Conservation (phyloP, 2,329 filamentous ascomycete genomes). For the Apiospora aurea region DNA sequence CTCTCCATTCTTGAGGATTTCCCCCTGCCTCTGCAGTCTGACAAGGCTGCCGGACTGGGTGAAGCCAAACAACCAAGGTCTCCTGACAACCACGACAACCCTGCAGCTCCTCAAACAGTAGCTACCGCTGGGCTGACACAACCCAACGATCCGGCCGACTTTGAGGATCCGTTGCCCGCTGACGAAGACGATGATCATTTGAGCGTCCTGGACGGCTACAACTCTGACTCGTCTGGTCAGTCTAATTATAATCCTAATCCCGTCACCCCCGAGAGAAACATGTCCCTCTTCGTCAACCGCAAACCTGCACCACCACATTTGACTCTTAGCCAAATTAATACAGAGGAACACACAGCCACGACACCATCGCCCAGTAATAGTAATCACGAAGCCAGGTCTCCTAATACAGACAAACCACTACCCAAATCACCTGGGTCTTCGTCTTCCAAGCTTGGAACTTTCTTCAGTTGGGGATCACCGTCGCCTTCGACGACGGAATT, state of each 20-base stretch:
- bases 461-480: conserved; percentile 62
- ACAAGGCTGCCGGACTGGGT: conserved; percentile 37
- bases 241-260: conserved; percentile 45
- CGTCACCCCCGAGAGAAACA: conserved; percentile 6
- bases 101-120: conserved; percentile 53
- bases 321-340: conserved; percentile 53
- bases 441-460: conserved; percentile 57
- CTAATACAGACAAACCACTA: conserved; percentile 60
- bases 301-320: conserved; percentile 60
- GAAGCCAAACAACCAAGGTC: conserved; percentile 37
- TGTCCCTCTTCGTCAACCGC: conserved; percentile 24
- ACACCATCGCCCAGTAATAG: conserved; percentile 29
- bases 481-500: conserved; percentile 57
- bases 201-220: conserved; percentile 44
- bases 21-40: conserved; percentile 32
- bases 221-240: conserved; percentile 43
- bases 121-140: conserved; percentile 51
- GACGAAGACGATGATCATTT: conserved; percentile 44
- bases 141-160: conserved; percentile 52
- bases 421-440: conserved; percentile 59
- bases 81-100: conserved; percentile 44
- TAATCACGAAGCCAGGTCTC: conserved; percentile 41
- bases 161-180: conserved; percentile 45
- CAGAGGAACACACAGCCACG: conserved; percentile 36
- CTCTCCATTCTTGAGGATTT: conserved; percentile 34